Conservation (phyloP, 345 rosid genomes). For the Viola odorata region DNA sequence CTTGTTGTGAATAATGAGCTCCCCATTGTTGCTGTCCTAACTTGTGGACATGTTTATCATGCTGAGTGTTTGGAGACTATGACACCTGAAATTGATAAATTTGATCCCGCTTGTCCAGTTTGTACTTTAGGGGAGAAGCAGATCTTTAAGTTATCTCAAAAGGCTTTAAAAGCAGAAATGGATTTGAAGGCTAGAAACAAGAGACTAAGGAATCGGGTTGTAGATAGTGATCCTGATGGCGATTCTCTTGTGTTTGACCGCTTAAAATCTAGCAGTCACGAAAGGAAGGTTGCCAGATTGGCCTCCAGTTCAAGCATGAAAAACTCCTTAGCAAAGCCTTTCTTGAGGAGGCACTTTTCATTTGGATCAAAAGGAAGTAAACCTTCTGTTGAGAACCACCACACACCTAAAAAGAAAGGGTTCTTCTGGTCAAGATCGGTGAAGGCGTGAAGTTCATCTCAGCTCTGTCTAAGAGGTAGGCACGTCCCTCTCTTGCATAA, state of each 20-base stretch:
- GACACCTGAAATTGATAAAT: slow-evolving; percentile 73
- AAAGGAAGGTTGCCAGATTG: slow-evolving; percentile 48
- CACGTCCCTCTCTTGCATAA: slow-evolving; percentile 1
- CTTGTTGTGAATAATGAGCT: slow-evolving; percentile 55
- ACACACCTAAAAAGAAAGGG: slow-evolving; percentile 51
- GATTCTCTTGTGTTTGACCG: slow-evolving; percentile 42
- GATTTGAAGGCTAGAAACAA: slow-evolving; percentile 62
- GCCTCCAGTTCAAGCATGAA: slow-evolving; percentile 64
- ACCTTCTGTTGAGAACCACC: slow-evolving; percentile 44
- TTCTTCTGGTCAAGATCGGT: slow-evolving; percentile 86
- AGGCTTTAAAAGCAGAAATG: slow-evolving; percentile 68
- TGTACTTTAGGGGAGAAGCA: slow-evolving; percentile 88
- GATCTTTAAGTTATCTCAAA: slow-evolving; percentile 64
- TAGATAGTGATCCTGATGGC: slow-evolving; percentile 54
- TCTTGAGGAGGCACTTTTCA: slow-evolving; percentile 70
- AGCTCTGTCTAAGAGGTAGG: slow-evolving; percentile 28
- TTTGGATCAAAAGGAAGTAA: slow-evolving; percentile 63
- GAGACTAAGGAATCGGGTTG: slow-evolving; percentile 58
- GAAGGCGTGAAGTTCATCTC: slow-evolving; percentile 50
- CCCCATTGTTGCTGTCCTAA: slow-evolving; percentile 66
- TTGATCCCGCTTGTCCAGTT: slow-evolving; percentile 87
- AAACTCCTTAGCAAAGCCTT: slow-evolving; percentile 51
- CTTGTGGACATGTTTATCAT: slow-evolving; percentile 94
- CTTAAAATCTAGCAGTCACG: slow-evolving; percentile 34
- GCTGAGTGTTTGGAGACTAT: slow-evolving; percentile 92